These are phyloP conservation scores for Acrodontium crateriforme DNA, from an alignment of 2,329 filamentous ascomycete genomes.

Conservation along the genomic window DNA sequence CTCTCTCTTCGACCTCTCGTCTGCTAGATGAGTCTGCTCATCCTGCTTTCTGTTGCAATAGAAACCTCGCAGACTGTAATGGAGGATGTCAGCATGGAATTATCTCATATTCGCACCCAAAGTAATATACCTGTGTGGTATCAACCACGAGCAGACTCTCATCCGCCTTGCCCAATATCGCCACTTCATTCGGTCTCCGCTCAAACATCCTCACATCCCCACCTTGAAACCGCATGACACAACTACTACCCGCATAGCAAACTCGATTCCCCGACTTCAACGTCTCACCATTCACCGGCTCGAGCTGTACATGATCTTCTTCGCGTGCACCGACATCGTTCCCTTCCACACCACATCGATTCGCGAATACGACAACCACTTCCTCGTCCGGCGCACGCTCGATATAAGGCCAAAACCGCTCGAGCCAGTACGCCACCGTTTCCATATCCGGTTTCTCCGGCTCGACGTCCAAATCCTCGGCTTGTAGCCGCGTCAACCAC, in stretches of 20 bases:
- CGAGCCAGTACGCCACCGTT: conserved; percentile 62
- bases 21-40: no score
- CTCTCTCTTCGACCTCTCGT: no score
- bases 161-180: conserved; percentile 52
- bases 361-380: conserved; percentile 56
- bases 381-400: conserved; percentile 34
- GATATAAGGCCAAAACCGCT: conserved; percentile 49
- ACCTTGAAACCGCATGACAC: conserved; percentile 50
- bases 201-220: conserved; percentile 58
- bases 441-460: conserved; percentile 50
- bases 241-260: conserved; percentile 60
- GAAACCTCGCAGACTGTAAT: no score
- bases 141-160: conserved; percentile 57
- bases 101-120: no score
- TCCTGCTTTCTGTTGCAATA: no score
- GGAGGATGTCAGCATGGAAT: no score
- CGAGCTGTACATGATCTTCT: conserved; percentile 16
- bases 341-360: conserved; percentile 52
- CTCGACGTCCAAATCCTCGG: conserved; percentile 36
- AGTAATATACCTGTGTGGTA: conserved; percentile 32
- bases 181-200: conserved; percentile 12
- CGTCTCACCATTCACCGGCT: conserved; percentile 17
- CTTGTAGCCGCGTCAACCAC: conserved; percentile 49
- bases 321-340: conserved; percentile 8
- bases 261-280: conserved; percentile 26